Evolutionary conservation across 768 basidiomycete genomes (phyloP).

Genomic region (Agaricus sinodeliciosus): DNA sequence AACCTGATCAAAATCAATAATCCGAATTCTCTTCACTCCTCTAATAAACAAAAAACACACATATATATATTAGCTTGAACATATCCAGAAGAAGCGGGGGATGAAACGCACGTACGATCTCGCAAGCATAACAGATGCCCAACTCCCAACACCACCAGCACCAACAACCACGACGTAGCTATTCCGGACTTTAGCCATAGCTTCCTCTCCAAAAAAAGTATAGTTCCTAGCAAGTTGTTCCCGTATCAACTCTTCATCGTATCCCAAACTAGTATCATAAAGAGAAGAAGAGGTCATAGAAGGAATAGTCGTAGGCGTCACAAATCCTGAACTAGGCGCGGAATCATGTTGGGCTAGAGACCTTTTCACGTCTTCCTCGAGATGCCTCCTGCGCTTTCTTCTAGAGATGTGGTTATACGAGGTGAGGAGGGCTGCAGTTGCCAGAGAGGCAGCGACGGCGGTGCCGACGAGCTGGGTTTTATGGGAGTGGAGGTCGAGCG

Average conservation of each 20-base stretch:
- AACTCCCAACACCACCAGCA: conserved; percentile 95
- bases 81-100: background rate
- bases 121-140: conserved; percentile 91
- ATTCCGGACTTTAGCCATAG: conserved; percentile 70
- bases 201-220: conserved; percentile 87
- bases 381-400: conserved; percentile 43
- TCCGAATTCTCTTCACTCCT: conserved; percentile 67
- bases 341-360: conserved; percentile 34
- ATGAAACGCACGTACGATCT: conserved; percentile 59
- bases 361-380: conserved; percentile 50
- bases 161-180: conserved; percentile 85
- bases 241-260: conserved; percentile 74
- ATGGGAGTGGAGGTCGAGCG: conserved; percentile 42
- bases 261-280: conserved; percentile 17
- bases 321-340: conserved; percentile 9
- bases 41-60: conserved; percentile 25
- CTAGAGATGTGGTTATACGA: conserved; percentile 46
- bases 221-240: conserved; percentile 94
- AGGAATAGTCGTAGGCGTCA: background rate
- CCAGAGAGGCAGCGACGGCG: conserved; percentile 56
- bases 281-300: background rate
- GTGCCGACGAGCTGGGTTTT: conserved; percentile 57
- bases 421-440: conserved; percentile 54
- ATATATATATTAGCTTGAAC: background rate
- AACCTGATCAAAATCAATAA: conserved; percentile 96